A percentile compares a stretch with the other conserved stretches of the same genome.
Conservation (phyloP, 352 stramenopile species). For the Globisporangium canariense region DNA sequence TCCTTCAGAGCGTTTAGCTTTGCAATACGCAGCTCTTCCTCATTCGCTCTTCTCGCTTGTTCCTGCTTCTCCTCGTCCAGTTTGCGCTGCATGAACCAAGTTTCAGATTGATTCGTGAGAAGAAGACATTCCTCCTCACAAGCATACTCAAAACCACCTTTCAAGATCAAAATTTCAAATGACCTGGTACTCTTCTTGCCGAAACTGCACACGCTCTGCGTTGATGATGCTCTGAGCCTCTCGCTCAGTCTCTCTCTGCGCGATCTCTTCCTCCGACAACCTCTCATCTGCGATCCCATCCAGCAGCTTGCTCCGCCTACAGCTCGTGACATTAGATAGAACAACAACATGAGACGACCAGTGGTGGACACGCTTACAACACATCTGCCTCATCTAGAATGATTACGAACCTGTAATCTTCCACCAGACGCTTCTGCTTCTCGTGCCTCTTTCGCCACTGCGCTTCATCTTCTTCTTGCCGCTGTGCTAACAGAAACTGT, state of each 20-base stretch:
- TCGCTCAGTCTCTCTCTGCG: constrained; percentile 31
- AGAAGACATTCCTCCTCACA: neutral
- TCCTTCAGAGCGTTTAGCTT: constrained; percentile 64
- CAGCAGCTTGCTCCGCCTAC: constrained; percentile 37
- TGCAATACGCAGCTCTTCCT: constrained; percentile 34
- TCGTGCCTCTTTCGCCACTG: constrained; percentile 43
- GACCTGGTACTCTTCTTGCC: constrained; percentile 56
- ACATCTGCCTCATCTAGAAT: neutral
- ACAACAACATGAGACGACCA: neutral
- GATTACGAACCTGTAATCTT: constrained; percentile 48
- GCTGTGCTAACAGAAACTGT: constrained; percentile 31
- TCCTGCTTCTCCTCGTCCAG: constrained; percentile 35
- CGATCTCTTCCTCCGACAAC: constrained; percentile 29
- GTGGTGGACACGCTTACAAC: neutral
- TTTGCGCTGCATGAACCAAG: constrained; percentile 40
- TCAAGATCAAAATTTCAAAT: neutral
- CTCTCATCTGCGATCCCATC: constrained; percentile 44
- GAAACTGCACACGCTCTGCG: constrained; percentile 63
- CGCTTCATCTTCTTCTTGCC: constrained; percentile 34
- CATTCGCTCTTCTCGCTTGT: constrained; percentile 22
- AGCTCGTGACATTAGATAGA: neutral
- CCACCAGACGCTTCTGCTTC: constrained; percentile 43
- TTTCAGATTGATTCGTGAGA: neutral
- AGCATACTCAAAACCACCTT: neutral
- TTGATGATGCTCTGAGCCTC: constrained; percentile 40